Conservation (phyloP, 257 asterid species). For the Ajuga chamaepitys region DNA sequence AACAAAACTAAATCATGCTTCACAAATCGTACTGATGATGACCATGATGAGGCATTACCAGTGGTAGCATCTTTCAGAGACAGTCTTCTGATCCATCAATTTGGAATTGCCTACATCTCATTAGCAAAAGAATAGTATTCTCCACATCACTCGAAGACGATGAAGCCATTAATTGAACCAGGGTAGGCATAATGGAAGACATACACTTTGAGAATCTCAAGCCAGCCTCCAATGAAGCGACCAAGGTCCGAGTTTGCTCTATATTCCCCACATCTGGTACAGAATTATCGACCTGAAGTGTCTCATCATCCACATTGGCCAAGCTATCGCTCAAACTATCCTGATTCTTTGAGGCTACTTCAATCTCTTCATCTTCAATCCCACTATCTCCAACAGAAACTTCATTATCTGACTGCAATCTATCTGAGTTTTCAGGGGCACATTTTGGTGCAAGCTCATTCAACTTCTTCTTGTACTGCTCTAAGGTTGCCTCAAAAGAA, state of each 20-base stretch:
- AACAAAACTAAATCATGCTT: background rate
- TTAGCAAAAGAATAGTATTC: conserved; percentile 77
- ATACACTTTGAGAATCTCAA: conserved; percentile 80
- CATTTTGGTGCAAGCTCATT: conserved; percentile 55
- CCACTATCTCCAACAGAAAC: conserved; percentile 48
- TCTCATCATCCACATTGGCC: conserved; percentile 35
- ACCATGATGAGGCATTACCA: conserved; percentile 55
- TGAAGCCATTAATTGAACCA: conserved; percentile 95
- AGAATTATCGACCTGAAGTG: conserved; percentile 34
- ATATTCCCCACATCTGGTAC: conserved; percentile 92
- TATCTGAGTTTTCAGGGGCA: conserved; percentile 32
- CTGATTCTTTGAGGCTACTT: conserved; percentile 28
- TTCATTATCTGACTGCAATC: conserved; percentile 36
- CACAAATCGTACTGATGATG: conserved; percentile 4
- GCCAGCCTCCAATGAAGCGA: conserved; percentile 95
- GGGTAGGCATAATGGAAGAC: conserved; percentile 69
- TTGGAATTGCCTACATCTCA: conserved; percentile 97
- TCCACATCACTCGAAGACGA: conserved; percentile 94
- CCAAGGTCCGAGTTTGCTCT: conserved; percentile 92
- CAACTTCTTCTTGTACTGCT: conserved; percentile 82
- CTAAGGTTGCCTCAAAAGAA: conserved; percentile 93
- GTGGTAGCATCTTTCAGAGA: conserved; percentile 93
- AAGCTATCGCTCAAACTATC: conserved; percentile 66
- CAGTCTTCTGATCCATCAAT: conserved; percentile 90
- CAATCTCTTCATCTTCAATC: conserved; percentile 41